Evolutionary conservation across 495 filamentous ascomycete genomes (phyloP), one percentile per base, ranked within the genome.

Genomic region (Talaromyces nanjingensis): DNA sequence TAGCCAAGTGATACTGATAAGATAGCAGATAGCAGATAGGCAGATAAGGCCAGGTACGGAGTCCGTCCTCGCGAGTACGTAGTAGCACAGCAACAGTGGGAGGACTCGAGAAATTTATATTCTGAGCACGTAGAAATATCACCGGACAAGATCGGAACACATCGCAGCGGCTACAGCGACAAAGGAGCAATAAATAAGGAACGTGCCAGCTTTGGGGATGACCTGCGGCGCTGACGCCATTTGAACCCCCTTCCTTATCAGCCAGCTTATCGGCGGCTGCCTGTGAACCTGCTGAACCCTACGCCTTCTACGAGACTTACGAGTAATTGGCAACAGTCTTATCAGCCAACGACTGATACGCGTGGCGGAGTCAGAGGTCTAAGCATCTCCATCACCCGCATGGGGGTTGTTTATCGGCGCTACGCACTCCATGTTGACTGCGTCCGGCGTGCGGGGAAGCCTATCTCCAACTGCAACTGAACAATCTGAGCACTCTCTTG

Each of bases 131-230:
- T 31, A 31, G 29, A 31, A 7, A 31, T 31, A 31, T 49, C 45
- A 18, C 45, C 45, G 45, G 45, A 20, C 45, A 20, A 49, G n/a
- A 20, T 49, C 45, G 45, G 45, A 20, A 49, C 18, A 20, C 16
- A 9, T 14, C 5, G 33, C 37, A 42, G 37, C 37, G 37, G 37
- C 37, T 42, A 16, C 37, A 42, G 37, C 37, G 37, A 42, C 37
- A 42, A 18, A 49, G 2, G n/a, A 20, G 18, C 45, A 56, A 11
- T 14, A 27, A 29, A 56, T 9, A 24, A 29, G 27, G 24, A 29
- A 56, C 24, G 53, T 56, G 53, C 53, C 53, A 56, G 53, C 24
- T 56, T 56, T 56, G 53, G 14, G 37, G 22, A 56, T 27, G 53
- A 56, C 53, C 22, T 29, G 53, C 22, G 53, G 53, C 53, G 27